phyloP scores from a whole-genome alignment of 805 yeast genomes.

The Grigorovia transvaalensis region DNA sequence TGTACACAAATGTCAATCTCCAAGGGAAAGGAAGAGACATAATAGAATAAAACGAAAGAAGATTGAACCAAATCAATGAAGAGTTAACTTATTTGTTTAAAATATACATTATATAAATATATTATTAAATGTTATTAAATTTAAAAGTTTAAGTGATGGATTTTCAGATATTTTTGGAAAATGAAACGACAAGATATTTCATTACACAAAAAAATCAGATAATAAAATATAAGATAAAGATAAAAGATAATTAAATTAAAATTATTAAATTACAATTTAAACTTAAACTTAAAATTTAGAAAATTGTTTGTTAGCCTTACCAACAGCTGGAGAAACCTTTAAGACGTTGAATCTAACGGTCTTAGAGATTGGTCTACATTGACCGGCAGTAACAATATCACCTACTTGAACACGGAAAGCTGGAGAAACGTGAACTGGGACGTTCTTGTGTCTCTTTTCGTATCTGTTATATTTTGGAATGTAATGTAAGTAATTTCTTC shows the following conservation, averaged over 20 bases:
- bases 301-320: constrained; percentile 88
- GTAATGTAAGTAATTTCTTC: constrained; percentile 99
- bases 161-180: background rate
- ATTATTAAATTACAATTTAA: background rate
- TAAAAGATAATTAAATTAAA: background rate
- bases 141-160: background rate
- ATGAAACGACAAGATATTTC: background rate
- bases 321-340: constrained; percentile 82
- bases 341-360: constrained; percentile 99
- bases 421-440: constrained; percentile 99
- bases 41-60: background rate
- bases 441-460: constrained; percentile 99
- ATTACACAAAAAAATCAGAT: background rate
- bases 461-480: constrained; percentile 99
- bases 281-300: constrained; percentile 68
- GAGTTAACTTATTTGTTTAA: background rate
- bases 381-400: constrained; percentile 98
- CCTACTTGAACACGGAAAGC: constrained; percentile 99
- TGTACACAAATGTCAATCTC: background rate
- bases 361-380: constrained; percentile 99
- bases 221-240: background rate
- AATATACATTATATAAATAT: background rate
- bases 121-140: background rate
- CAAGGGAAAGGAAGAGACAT: too few species aligned
- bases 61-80: background rate